Evolutionary conservation across 257 asterid species (phyloP), one percentile per base, ranked within the genome.

Genomic region (Solanum clarkiae): DNA sequence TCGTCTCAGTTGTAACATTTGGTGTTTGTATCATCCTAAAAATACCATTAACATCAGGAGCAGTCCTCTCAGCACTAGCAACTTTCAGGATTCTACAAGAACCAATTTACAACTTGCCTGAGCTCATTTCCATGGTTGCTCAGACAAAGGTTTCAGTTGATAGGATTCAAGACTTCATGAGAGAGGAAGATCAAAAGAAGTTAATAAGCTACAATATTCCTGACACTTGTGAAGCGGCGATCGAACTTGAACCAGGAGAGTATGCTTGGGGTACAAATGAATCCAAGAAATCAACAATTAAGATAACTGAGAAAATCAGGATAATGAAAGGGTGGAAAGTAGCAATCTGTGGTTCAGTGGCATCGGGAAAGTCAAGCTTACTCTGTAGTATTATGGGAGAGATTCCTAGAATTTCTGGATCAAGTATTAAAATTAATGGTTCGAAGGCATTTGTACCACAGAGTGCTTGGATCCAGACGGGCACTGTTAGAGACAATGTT

Each of bases 381-480:
- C 91, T 96, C 1, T 90, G 91, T 7, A 89, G 97, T 60, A 88
- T 96, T 24, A 93, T 94, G 69, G 95, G 94, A 44, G 99, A 93
- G 88, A 93, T 94, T 80, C 96, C 94, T 15, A 90, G 91, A 89
- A 79, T 86, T 26, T 92, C 93, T 15, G 98, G 99, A 83, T 84
- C 90, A n/a, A 68, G 93, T 57, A 87, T 91, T 42, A 91, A 88
- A 70, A 88, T 90, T n/a, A 83, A 86, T 14, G 97, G 98, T 40
- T 89, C 96, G 11, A 95, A 90, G 81, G 98, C 99, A 36, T 91
- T 90, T 72, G 98, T 95, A n/a, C 94, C 97, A 1, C 98, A 95
- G 80, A 91, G 93, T 82, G 94, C 98, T 51, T 95, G 99, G 99
- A 95, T 95, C 82, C 99, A 94, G 82, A 94, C 96, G 1, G 99